Evolutionary conservation across 1,139 yeast genomes (phyloP).

Genomic region (Meyerozyma smithsonii): DNA sequence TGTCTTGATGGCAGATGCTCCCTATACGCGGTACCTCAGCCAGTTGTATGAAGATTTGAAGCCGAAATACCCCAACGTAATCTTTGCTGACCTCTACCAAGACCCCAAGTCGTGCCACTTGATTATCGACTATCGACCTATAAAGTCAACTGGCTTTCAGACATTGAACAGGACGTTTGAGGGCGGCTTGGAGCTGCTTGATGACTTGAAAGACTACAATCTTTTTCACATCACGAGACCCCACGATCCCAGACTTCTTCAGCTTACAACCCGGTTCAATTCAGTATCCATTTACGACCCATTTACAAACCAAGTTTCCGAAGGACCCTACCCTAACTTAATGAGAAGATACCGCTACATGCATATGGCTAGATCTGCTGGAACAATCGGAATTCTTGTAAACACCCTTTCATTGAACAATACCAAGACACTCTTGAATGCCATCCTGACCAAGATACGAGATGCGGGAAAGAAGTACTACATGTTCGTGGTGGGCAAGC

Average conservation of each 20-base stretch:
- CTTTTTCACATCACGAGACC: conserved; percentile 73
- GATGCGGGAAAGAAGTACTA: conserved; percentile 87
- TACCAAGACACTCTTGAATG: conserved; percentile 59
- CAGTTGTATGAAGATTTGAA: conserved; percentile 30
- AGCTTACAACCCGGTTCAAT: conserved; percentile 64
- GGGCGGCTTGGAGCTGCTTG: conserved; percentile 11
- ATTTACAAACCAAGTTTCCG: conserved; percentile 17
- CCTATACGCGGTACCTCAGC: conserved; percentile 43
- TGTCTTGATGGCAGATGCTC: conserved; percentile 65
- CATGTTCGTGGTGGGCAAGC: conserved; percentile 94
- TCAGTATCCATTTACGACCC: conserved; percentile 50
- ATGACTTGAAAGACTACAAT: conserved; percentile 33
- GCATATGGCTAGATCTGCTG: conserved; percentile 86
- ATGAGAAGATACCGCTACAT: conserved; percentile 81
- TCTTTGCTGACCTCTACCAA: conserved; percentile 47
- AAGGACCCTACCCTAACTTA: conserved; percentile 70
- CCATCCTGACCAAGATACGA: conserved; percentile 55
- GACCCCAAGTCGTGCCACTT: conserved; percentile 22
- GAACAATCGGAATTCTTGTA: conserved; percentile 85
- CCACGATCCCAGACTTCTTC: conserved; percentile 72
- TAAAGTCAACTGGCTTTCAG: conserved; percentile 4
- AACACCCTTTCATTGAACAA: conserved; percentile 80
- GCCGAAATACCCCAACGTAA: conserved; percentile 36
- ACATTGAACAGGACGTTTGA: conserved; percentile 24
- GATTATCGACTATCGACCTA: conserved; percentile 40